Evolutionary conservation across 371 early-diverging fungal species (phyloP), one percentile per base, ranked within the genome.

Genomic region (Syncephalastrum racemosum): DNA sequence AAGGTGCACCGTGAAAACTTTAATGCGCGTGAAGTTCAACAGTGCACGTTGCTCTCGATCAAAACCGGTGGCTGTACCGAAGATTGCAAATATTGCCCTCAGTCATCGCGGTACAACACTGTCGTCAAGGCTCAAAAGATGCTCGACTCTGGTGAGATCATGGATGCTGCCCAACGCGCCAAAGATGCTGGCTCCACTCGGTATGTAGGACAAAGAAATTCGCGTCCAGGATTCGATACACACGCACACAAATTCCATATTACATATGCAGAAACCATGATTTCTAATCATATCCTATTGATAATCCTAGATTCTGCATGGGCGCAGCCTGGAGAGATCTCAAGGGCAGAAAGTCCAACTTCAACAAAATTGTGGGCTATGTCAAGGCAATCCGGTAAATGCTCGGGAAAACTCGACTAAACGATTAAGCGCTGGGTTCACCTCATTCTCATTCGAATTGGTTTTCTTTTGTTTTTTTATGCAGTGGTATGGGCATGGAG

Each of bases 61-160:
- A 92, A 92, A 72, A 90, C 93, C n/a, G 93, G 93, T 60, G 93
- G 93, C 7, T 92, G 93, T 68, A 79, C 86, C 15, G 93, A 92
- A 69, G 93, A 92, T 64, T 92, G 93, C 73, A 80, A 90, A 53
- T 92, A 92, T 67, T 92, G 93, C 67, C 90, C 86, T 19, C 93
- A 92, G 63, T 92, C 93, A 4, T 90, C 90, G 22, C 75, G 77
- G 31, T 82, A 92, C 70, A 80, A 84, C 50, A 92, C 93, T 13
- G 66, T 55, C 4, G 90, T 90, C 52, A 83, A 88, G 70, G 90
- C 90, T 6, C 75, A 80, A 58, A 90, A 90, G 68, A 77, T 92
- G 66, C 75, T 91, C 44, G 83, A 84, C 55, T 79, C 82, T 12
- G 90, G 83, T 56, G 88, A 75, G 39, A 90, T 92, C 25, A 70